Evolutionary conservation across 805 yeast species (phyloP), one percentile per base, ranked within the genome.

Genomic region (Myxozyma melibiosi): DNA sequence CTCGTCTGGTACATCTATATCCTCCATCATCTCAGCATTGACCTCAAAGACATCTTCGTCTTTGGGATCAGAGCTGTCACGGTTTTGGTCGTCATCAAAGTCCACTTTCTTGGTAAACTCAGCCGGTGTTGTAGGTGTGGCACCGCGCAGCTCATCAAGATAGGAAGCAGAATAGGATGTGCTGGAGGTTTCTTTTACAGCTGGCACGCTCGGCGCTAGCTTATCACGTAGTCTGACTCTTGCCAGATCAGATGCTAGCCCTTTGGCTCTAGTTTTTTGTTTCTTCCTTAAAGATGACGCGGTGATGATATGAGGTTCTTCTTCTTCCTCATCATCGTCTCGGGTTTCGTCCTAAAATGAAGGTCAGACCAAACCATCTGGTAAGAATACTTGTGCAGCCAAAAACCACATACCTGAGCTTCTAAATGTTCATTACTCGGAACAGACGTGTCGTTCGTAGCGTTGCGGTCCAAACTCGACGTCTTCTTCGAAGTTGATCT

Each of bases 91-190:
- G n/a, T 22, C 44, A 4, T 14, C 30, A 1, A 24, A 2, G 30
- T 27, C n/a, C 28, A 13, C 18, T 7, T 30, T n/a, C n/a, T n/a
- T 42, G 16, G 58, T 16, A 35, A 45, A 55, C 40, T n/a, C 45
- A 6, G 57, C 28, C 5, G 63, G 63, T n/a, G 57, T 55, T 20
- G 48, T 31, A 2, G 57, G 61, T 3, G 63, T 58, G 18, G 60
- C 46, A 31, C 20, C 50, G 14, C 60, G 56, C 8, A 58, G 49
- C 39, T 58, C 63, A 18, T 55, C 60, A 20, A 58, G 49, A 18
- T 58, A 55, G 8, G 52, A 39, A 31, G 45, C 34, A 4, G 63
- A 55, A 28, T 60, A 60, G 27, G 28, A 6, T 24, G 38, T 18
- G 40, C 33, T 6, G 31, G 35, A n/a, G 18, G 33, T 22, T 5